Evolutionary conservation across 2,329 filamentous ascomycete species (phyloP).

Genomic region (Epichloe aotearoae): DNA sequence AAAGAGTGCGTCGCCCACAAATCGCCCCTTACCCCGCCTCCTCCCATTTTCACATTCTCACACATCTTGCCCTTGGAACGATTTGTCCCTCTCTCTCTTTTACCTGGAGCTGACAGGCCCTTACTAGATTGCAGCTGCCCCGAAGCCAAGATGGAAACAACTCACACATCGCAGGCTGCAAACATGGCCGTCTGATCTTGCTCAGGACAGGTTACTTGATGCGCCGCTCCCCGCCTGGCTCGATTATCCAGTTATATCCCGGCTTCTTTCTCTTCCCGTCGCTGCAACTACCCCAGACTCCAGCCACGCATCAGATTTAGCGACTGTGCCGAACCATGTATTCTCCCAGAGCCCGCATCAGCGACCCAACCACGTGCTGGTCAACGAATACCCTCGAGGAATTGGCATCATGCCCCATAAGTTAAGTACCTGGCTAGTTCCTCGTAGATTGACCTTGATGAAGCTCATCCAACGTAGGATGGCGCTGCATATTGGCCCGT

Average conservation of each 20-base stretch:
- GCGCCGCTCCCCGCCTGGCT: slow-evolving; percentile 67
- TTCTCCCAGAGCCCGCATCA: slow-evolving; percentile 57
- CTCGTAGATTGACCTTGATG: slow-evolving; percentile 1
- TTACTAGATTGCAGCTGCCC: slow-evolving; percentile 44
- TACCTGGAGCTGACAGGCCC: background rate
- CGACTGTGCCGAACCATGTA: slow-evolving; percentile 22
- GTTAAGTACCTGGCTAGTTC: slow-evolving; percentile 21
- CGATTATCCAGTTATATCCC: slow-evolving; percentile 51
- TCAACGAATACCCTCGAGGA: slow-evolving; percentile 82
- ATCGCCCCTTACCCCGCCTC: background rate
- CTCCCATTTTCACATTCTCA: background rate
- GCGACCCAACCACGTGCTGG: slow-evolving; percentile 76
- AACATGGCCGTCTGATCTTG: slow-evolving; percentile 76
- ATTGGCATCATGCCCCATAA: slow-evolving; percentile 97
- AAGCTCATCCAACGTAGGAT: slow-evolving; percentile 40
- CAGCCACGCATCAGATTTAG: background rate
- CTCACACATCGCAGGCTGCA: slow-evolving; percentile 84
- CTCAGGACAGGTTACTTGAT: slow-evolving; percentile 63
- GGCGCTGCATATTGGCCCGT: slow-evolving; percentile 75
- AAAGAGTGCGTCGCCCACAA: slow-evolving; percentile 43
- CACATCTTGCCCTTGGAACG: background rate
- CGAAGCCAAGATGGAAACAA: slow-evolving; percentile 70
- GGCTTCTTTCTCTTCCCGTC: slow-evolving; percentile 37
- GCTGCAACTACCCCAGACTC: slow-evolving; percentile 11
- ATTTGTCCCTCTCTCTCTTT: background rate